A percentile compares a stretch with the other conserved stretches of the same genome.
Conservation (phyloP, 371 early-diverging fungal genomes). For the Zychaea mexicana region DNA sequence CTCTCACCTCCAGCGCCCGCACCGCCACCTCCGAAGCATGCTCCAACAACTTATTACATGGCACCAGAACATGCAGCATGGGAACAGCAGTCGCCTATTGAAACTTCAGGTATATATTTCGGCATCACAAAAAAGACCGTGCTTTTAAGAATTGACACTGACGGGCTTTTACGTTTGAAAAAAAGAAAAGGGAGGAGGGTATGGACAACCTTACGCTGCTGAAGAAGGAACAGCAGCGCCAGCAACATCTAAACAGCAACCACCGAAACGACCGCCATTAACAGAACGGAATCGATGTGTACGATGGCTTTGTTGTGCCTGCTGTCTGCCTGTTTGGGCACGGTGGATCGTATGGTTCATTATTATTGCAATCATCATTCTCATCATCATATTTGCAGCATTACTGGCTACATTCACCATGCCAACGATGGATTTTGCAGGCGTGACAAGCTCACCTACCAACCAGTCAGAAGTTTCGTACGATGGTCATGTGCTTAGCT, state of each 20-base stretch:
- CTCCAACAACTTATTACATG: neutral
- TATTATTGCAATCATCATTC: constrained; percentile 25
- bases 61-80: neutral
- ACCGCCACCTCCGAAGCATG: neutral
- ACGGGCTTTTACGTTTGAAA: too few species aligned
- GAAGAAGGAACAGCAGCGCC: neutral
- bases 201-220: neutral
- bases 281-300: constrained; percentile 23
- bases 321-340: constrained; percentile 31
- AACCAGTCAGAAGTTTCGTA: constrained; percentile 8
- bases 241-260: neutral
- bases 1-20: neutral
- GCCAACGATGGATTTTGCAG: constrained; percentile 26
- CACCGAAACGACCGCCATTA: neutral
- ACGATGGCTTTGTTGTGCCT: constrained; percentile 27
- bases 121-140: too few species aligned
- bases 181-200: neutral
- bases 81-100: neutral
- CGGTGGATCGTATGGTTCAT: constrained; percentile 26
- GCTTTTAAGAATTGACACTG: too few species aligned
- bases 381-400: constrained; percentile 22
- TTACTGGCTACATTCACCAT: constrained; percentile 27
- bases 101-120: too few species aligned
- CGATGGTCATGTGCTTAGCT: constrained; percentile 13
- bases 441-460: constrained; percentile 9